These are phyloP conservation scores for Coccomyxa sp. DNA, from an alignment of 139 green algal species.

Conservation along the genomic window DNA sequence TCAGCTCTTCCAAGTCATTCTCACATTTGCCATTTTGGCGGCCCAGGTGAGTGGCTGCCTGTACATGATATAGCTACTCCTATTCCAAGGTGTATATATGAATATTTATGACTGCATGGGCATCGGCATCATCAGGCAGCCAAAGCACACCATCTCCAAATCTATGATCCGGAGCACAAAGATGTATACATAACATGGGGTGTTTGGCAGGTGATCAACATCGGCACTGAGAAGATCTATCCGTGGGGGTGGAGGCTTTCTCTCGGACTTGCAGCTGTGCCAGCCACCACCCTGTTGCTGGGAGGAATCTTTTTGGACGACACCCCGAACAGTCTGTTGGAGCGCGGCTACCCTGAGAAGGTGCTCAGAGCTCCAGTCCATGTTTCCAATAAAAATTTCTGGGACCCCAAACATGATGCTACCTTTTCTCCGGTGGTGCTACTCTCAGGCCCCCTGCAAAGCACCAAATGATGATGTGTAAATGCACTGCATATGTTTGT, in stretches of 20 bases:
- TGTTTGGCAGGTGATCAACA: constrained; percentile 46
- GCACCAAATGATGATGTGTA: neutral
- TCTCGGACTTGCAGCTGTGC: constrained; percentile 44
- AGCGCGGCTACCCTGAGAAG: constrained; percentile 42
- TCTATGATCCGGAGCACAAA: too few relatives aligned
- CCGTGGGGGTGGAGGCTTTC: constrained; percentile 33
- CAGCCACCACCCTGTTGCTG: constrained; percentile 40
- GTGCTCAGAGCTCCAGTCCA: neutral
- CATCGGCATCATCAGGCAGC: too few relatives aligned
- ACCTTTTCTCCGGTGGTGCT: neutral
- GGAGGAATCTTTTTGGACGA: constrained; percentile 61
- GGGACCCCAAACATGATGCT: neutral
- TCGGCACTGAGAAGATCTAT: constrained; percentile 33
- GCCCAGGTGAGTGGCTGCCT: constrained; percentile 10
- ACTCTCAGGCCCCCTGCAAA: neutral
- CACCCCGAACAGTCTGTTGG: constrained; percentile 67
- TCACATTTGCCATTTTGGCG: constrained; percentile 57
- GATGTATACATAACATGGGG: too few relatives aligned
- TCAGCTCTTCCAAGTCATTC: constrained; percentile 57
- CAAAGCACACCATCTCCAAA: too few relatives aligned
- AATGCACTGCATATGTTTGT: neutral
- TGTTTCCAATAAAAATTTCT: neutral
- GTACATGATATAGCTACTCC: neutral
- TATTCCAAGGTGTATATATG: too few relatives aligned
- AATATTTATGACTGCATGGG: too few relatives aligned